These are phyloP conservation scores for Stachybotrys chlorohalonatus DNA, from an alignment of 2,329 filamentous ascomycete genomes.

Conservation along the genomic window DNA sequence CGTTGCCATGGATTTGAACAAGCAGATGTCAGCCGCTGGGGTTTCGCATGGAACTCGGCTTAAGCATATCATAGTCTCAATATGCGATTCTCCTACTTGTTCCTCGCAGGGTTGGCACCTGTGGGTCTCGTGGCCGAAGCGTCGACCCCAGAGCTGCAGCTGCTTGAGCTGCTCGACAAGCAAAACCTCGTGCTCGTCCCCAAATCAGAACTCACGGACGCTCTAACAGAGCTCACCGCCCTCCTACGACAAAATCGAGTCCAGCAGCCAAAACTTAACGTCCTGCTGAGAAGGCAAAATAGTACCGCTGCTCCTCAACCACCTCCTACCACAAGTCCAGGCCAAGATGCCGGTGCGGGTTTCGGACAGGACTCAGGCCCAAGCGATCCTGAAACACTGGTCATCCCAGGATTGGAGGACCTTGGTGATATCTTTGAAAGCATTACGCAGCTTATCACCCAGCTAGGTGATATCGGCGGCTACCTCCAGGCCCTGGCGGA, in stretches of 20 bases:
- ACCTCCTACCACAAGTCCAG: slow-evolving; percentile 2
- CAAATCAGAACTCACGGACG: slow-evolving; percentile 35
- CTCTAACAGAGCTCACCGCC: slow-evolving; percentile 29
- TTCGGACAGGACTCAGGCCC: slow-evolving; percentile 1
- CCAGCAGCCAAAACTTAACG: slow-evolving; percentile 2
- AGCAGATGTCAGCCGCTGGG: neutral
- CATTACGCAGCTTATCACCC: slow-evolving; percentile 11
- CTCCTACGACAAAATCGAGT: slow-evolving; percentile 23
- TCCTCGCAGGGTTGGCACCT: slow-evolving; percentile 24
- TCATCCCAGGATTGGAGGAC: slow-evolving; percentile 10
- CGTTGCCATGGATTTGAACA: neutral
- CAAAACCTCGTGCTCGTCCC: slow-evolving; percentile 35
- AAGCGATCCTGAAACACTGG: neutral
- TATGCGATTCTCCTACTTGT: slow-evolving; percentile 27
- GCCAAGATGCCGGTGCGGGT: neutral
- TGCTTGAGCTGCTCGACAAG: slow-evolving; percentile 30
- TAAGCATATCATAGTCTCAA: neutral
- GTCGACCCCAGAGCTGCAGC: slow-evolving; percentile 23
- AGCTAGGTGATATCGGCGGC: slow-evolving; percentile 15
- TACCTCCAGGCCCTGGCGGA: slow-evolving; percentile 14
- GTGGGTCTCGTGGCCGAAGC: slow-evolving; percentile 20
- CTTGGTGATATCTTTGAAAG: slow-evolving; percentile 12
- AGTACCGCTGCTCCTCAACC: slow-evolving; percentile 1
- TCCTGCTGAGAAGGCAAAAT: slow-evolving; percentile 9
- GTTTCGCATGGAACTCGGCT: neutral